Conservation (phyloP, 2,329 filamentous ascomycete species). For the Chalaropsis thielavioides region DNA sequence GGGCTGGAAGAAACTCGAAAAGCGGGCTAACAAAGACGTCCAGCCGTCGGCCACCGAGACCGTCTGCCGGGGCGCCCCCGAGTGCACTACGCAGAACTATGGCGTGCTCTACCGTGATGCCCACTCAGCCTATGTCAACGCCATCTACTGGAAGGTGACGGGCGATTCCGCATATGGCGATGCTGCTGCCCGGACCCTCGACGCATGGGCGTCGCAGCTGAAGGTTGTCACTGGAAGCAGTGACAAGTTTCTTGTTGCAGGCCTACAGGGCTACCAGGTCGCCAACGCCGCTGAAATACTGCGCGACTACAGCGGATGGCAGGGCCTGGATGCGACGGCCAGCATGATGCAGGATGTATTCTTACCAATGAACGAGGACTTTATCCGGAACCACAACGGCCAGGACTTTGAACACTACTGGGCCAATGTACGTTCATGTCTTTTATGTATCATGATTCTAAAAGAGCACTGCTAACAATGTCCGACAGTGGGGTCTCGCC, state of each 20-base stretch:
- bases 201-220: slow-evolving; percentile 27
- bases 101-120: not conserved
- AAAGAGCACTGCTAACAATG: not conserved
- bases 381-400: not conserved
- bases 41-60: slow-evolving; percentile 22
- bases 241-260: slow-evolving; percentile 29
- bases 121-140: slow-evolving; percentile 26
- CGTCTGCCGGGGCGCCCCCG: slow-evolving; percentile 25
- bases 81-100: not conserved
- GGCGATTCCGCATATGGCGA: slow-evolving; percentile 27
- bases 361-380: not conserved
- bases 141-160: slow-evolving; percentile 29
- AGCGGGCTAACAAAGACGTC: slow-evolving; percentile 24
- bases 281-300: slow-evolving; percentile 34
- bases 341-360: slow-evolving; percentile 25
- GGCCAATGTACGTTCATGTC: not conserved
- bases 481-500: not conserved
- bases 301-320: slow-evolving; percentile 23
- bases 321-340: slow-evolving; percentile 12
- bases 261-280: slow-evolving; percentile 33
- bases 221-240: slow-evolving; percentile 24
- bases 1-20: slow-evolving; percentile 25
- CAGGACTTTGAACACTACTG: not conserved
- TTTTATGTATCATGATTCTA: not conserved
- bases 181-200: slow-evolving; percentile 26